These are phyloP conservation scores for Torulaspora delbrueckii DNA, from an alignment of 805 yeast species.

Conservation along the genomic window DNA sequence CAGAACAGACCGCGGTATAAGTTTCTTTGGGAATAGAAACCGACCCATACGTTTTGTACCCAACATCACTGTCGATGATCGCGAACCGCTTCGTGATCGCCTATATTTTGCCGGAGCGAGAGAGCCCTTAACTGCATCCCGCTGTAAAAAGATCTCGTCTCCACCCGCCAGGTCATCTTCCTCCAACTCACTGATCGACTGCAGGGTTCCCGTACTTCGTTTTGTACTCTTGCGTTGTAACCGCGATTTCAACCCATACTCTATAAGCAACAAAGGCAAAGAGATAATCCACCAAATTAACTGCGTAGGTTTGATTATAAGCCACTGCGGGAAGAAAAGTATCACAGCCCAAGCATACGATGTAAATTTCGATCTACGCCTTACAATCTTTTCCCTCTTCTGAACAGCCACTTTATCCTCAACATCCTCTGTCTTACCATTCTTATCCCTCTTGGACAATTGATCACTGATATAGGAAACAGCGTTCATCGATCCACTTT, in stretches of 20 bases:
- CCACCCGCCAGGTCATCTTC: slow-evolving; percentile 31
- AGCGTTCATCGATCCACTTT: slow-evolving; percentile 8
- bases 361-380: not conserved
- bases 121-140: slow-evolving; percentile 34
- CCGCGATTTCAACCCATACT: slow-evolving; percentile 22
- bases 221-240: slow-evolving; percentile 1
- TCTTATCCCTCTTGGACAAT: not conserved
- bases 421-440: not conserved
- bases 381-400: not conserved
- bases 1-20: slow-evolving; percentile 37
- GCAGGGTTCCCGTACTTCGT: slow-evolving; percentile 2
- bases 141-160: slow-evolving; percentile 29
- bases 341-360: slow-evolving; percentile 27
- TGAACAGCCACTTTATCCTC: slow-evolving; percentile 2
- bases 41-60: slow-evolving; percentile 38
- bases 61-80: slow-evolving; percentile 12
- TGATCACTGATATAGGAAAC: slow-evolving; percentile 30
- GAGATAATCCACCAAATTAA: slow-evolving; percentile 49
- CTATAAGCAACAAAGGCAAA: slow-evolving; percentile 49
- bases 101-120: slow-evolving; percentile 20
- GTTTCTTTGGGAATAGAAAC: slow-evolving; percentile 40
- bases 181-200: slow-evolving; percentile 8
- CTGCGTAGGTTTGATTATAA: slow-evolving; percentile 49
- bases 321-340: slow-evolving; percentile 45
- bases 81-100: slow-evolving; percentile 21